A percentile compares a stretch with the other conserved stretches of the same genome.
Evolutionary conservation across 2,329 filamentous ascomycete species (phyloP).

Genomic region (Penicillium psychrosexuale): DNA sequence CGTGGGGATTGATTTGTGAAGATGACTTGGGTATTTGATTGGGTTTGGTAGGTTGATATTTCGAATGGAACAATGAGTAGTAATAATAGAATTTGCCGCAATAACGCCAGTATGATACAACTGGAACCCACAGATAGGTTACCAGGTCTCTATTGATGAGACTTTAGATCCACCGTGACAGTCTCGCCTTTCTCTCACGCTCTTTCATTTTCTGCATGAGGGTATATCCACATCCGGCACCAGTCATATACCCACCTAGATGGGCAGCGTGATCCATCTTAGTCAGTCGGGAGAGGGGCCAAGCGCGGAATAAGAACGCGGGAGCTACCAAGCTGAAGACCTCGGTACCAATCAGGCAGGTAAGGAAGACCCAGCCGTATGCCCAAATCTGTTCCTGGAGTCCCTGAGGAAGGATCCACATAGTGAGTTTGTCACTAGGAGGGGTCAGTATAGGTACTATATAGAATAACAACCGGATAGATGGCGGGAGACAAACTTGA

Average conservation of each 20-base stretch:
- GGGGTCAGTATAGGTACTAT: background rate
- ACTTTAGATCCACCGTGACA: constrained; percentile 16
- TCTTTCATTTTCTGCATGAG: constrained; percentile 16
- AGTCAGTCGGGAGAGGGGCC: constrained; percentile 26
- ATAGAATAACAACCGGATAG: background rate
- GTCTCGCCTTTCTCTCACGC: constrained; percentile 13
- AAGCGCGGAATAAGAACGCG: constrained; percentile 18
- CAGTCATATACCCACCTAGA: constrained; percentile 42
- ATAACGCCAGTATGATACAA: constrained; percentile 8
- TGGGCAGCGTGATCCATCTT: constrained; percentile 44
- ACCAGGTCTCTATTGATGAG: background rate
- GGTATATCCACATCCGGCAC: constrained; percentile 27
- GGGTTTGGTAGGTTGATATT: background rate
- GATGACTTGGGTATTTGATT: background rate
- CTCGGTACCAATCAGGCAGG: constrained; percentile 38
- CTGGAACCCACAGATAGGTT: background rate
- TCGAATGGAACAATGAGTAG: background rate
- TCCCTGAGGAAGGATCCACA: constrained; percentile 41
- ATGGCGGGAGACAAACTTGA: constrained; percentile 35
- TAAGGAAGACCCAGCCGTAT: constrained; percentile 39
- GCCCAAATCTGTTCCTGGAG: constrained; percentile 43
- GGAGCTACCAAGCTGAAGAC: constrained; percentile 32
- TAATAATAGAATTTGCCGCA: background rate
- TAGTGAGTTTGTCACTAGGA: constrained; percentile 40
- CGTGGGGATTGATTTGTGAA: background rate